Percentiles rank a stretch among this genome's conserved stretches.
These are phyloP conservation scores for Ambrosia trifida DNA, from an alignment of 129 eudicot species.

Conservation along the genomic window DNA sequence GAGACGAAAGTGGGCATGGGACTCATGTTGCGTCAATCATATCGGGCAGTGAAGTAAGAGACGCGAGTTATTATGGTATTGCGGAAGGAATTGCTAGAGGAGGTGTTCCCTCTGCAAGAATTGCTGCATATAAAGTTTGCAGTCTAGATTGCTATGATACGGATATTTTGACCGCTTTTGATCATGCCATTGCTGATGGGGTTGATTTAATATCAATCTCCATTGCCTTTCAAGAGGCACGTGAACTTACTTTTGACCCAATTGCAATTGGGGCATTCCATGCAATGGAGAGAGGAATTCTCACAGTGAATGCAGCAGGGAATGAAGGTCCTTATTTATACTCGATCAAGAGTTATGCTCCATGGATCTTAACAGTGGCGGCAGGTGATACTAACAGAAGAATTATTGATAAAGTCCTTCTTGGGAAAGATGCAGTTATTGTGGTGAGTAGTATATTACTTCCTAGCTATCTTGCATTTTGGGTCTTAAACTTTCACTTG, in stretches of 20 bases:
- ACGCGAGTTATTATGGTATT: conserved; percentile 11
- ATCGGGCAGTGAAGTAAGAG: conserved; percentile 34
- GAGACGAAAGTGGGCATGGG: conserved; percentile 48
- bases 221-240: not conserved
- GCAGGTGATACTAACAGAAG: conserved; percentile 29
- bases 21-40: conserved; percentile 54
- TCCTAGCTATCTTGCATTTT: too few species aligned
- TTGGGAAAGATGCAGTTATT: not conserved
- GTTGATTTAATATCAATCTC: conserved; percentile 32
- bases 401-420: conserved; percentile 9
- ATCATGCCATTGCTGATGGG: conserved; percentile 27
- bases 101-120: conserved; percentile 29
- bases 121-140: conserved; percentile 31
- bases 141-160: not conserved
- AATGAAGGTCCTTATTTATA: not conserved
- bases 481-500: not conserved
- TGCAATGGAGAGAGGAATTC: conserved; percentile 12
- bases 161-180: conserved; percentile 23
- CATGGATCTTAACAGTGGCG: conserved; percentile 31
- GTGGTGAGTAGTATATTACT: conserved; percentile 4
- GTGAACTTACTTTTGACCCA: conserved; percentile 4
- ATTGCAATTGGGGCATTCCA: conserved; percentile 27
- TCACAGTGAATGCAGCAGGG: conserved; percentile 24
- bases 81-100: conserved; percentile 29
- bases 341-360: not conserved